phyloP scores from a whole-genome alignment of 140 eudicot species.

The Flaveria floridana region DNA sequence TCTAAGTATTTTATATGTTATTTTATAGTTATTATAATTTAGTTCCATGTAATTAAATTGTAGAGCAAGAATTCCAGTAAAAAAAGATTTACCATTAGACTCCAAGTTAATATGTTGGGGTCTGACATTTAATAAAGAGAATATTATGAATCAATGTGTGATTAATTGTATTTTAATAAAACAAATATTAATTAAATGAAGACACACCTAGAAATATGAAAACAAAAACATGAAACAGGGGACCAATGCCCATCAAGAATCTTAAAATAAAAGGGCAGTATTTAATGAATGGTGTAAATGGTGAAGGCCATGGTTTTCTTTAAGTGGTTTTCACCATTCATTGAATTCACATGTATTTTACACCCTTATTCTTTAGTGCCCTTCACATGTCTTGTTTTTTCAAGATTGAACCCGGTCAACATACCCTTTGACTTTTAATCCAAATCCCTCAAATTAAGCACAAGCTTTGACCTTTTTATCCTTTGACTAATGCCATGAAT shows the following conservation, averaged over 20 bases:
- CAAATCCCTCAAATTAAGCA: not conserved
- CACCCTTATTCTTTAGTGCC: conserved; percentile 40
- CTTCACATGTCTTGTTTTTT: conserved; percentile 38
- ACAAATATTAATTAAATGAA: not conserved
- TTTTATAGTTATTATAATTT: too few relatives aligned
- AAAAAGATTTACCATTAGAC: too few relatives aligned
- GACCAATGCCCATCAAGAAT: conserved; percentile 31
- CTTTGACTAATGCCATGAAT: conserved; percentile 26
- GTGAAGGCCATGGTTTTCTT: conserved; percentile 33
- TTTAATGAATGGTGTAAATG: conserved; percentile 36
- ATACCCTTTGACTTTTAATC: conserved; percentile 35
- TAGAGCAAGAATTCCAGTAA: too few relatives aligned
- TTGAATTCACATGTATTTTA: conserved; percentile 38
- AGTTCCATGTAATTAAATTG: too few relatives aligned
- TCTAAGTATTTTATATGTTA: too few relatives aligned
- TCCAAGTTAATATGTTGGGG: not conserved
- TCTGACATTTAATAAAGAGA: not conserved
- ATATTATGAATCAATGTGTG: too few relatives aligned
- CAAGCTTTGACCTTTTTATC: not conserved
- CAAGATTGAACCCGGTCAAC: conserved; percentile 29
- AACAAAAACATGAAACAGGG: conserved; percentile 3
- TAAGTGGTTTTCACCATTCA: conserved; percentile 41
- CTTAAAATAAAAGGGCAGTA: conserved; percentile 32
- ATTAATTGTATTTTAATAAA: not conserved
- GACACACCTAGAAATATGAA: not conserved